A percentile compares a stretch with the other conserved stretches of the same genome.
Conservation (phyloP, 441 rosid genomes). For the Monsonia emarginata region DNA sequence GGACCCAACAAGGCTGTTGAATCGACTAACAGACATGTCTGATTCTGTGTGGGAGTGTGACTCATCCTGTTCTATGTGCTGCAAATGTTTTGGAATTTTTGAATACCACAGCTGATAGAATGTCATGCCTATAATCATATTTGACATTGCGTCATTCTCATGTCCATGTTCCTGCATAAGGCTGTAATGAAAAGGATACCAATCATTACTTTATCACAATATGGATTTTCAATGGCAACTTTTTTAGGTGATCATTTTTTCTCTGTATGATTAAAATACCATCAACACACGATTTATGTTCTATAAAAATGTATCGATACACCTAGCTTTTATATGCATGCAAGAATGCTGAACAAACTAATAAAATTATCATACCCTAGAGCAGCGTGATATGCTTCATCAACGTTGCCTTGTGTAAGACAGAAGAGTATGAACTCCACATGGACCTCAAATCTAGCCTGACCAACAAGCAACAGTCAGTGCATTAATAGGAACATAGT, state of each 20-base stretch:
- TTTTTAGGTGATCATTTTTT: neutral
- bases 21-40: constrained; percentile 24
- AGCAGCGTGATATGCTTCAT: constrained; percentile 44
- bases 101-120: constrained; percentile 54
- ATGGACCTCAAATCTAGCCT: constrained; percentile 51
- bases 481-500: neutral
- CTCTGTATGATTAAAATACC: neutral
- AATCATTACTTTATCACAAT: neutral
- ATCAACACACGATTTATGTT: neutral
- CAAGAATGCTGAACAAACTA: neutral
- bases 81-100: constrained; percentile 34
- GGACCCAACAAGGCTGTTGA: constrained; percentile 19
- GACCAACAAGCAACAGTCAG: constrained; percentile 8
- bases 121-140: constrained; percentile 51
- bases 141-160: constrained; percentile 40
- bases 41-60: constrained; percentile 16
- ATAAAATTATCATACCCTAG: constrained; percentile 33
- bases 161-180: constrained; percentile 41
- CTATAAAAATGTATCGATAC: neutral
- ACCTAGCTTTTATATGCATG: neutral
- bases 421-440: constrained; percentile 54
- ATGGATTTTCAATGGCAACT: neutral
- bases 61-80: constrained; percentile 28
- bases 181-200: constrained; percentile 26
- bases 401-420: constrained; percentile 35